Evolutionary conservation across 2,329 filamentous ascomycete genomes (phyloP), one percentile per base, ranked within the genome.

Genomic region (Colletotrichum truncatum): DNA sequence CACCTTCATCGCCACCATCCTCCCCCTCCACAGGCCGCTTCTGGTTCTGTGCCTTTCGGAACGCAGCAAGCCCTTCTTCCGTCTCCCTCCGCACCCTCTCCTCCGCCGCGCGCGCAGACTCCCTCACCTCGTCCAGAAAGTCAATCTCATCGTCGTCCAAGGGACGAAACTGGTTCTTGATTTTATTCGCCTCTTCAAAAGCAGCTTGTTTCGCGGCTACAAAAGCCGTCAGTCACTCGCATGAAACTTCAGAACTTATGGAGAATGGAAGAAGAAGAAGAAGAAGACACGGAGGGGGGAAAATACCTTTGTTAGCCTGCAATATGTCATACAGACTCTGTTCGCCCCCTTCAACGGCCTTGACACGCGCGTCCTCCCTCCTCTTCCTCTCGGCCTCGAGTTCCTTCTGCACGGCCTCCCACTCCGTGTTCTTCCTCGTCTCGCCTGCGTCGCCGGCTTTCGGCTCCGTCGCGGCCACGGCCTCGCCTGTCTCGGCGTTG

Each of bases 111-210:
- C 83, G 76, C 72, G 81, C 80, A 56, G 78, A 78, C 54, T 81
- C 82, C 51, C 80, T 72, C 38, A 91, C 83, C 46, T 85, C 85
- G 48, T 90, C 88, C 53, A 96, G 78, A 69, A 93, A 95, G 18
- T 91, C 91, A 53, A 91, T 84, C 79, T 95, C 93, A 74, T 94
- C 91, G 65, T 93, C 91, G 73, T 95, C 90, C 28, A 96, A 83
- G 3, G 90, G 84, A 38, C 90, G 87, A 75, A 94, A 94, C 79
- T 95, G 93, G 72, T 95, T 92, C 73, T 88, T 87, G 55, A 95
- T 81, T 69, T 85, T 85, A 68, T 85, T 86, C 68, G 89, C 84
- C 76, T 95, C 92, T 75, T 94, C 92, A 75, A 94, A 93, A 8
- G 90, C 91, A 18, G 92, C 92, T 79, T 95, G 91, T 77, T 94